Base-by-base conservation (phyloP, 2,329 filamentous ascomycete species). In the Botryotinia convoluta region DNA sequence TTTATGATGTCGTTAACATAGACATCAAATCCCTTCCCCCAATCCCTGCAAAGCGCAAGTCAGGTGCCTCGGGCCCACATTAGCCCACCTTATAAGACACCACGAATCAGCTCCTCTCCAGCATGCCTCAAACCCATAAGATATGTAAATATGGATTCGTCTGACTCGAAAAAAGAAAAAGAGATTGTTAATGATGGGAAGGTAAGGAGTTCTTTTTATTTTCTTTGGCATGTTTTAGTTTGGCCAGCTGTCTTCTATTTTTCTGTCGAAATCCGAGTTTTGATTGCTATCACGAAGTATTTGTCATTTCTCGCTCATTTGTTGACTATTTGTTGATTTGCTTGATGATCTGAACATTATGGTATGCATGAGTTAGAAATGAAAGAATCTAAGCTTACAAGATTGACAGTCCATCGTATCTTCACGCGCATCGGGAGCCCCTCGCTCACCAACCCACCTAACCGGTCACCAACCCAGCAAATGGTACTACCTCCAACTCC, bases 401-500 rank as follows among this genome's bases (percentile, higher is more conserved):
- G 39, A 22, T 45, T 35, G 7, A 35, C 61, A 74, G 73, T 74
- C 73, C 61, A 45, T 63, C 42, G 54, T 59, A 32, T 74, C 73
- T 29, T 65, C 74, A 37, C 45, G 51, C 51, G 12, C 61, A 51
- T 69, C 73, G 37, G 48, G 60, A 14, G 57, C 59, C 26, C 69
- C 72, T 61, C 71, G 10, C 54, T 62, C 72, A 45, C 48, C 57
- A 57, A 42, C 62, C 51, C 67, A 74, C 59, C 62, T 71, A 16
- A 48, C 57, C n/a, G 68, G 69, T 22, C 39, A 60, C 68, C 70
- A 20, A 29, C 32, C 74, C 20, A n/a, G 54, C 22, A 44, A 70
- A 65, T 75, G 74, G 74, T 75, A 74, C 64, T 71, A 68, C 26
- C 42, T 72, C 29, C 76, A 73, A 1, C 61, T 75, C 18, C 75